Percentiles rank a stretch among this genome's conserved stretches.
These are phyloP conservation scores for Fusarium ambrosium DNA, from an alignment of 2,329 filamentous ascomycete genomes.

Conservation along the genomic window DNA sequence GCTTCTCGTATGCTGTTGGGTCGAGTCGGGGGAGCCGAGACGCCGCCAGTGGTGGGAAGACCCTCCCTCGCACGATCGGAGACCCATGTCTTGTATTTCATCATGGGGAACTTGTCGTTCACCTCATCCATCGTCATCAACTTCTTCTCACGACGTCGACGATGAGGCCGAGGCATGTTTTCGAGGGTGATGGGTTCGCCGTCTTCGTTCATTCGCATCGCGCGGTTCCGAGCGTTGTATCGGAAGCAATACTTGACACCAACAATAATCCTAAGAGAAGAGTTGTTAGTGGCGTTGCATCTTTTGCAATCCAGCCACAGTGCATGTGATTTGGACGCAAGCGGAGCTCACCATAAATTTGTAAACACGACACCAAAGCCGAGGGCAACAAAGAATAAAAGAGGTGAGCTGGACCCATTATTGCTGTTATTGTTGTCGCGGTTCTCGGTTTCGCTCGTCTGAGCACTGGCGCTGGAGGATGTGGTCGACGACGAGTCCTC, in stretches of 20 bases:
- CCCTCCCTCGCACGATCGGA: constrained; percentile 86
- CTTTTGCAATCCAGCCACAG: constrained; percentile 2
- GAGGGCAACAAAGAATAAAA: constrained; percentile 89
- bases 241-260: constrained; percentile 99
- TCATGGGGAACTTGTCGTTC: constrained; percentile 94
- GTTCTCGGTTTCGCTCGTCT: constrained; percentile 21
- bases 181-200: constrained; percentile 91
- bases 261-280: constrained; percentile 88
- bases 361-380: constrained; percentile 99
- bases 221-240: constrained; percentile 94
- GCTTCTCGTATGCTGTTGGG: constrained; percentile 80
- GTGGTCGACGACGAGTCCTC: constrained; percentile 40
- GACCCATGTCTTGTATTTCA: constrained; percentile 97
- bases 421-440: constrained; percentile 38
- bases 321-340: constrained; percentile 16
- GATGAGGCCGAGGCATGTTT: constrained; percentile 85
- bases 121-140: constrained; percentile 99
- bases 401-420: constrained; percentile 57
- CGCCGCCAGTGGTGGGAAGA: constrained; percentile 85
- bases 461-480: constrained; percentile 35
- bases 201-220: constrained; percentile 81
- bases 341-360: constrained; percentile 85
- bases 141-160: constrained; percentile 94
- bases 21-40: constrained; percentile 80
- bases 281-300: constrained; percentile 33